A percentile compares a stretch with the other conserved stretches of the same genome.
Conservation (phyloP, 495 filamentous ascomycete genomes). For the Staphylotrichum tortipilum region DNA sequence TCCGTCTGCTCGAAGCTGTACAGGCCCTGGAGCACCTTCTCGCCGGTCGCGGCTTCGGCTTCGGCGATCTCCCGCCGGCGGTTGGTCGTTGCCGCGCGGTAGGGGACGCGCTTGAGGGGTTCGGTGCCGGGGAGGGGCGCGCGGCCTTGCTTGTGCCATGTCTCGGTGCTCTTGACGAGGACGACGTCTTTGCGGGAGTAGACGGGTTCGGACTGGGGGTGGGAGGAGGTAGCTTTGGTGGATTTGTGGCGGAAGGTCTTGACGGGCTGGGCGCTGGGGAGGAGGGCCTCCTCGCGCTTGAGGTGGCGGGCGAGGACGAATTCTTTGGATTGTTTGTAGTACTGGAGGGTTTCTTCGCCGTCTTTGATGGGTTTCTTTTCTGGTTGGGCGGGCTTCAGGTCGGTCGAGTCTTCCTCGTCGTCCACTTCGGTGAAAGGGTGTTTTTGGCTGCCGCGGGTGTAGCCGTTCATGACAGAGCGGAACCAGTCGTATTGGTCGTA, state of each 20-base stretch:
- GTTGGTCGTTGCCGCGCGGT: conserved; percentile 80
- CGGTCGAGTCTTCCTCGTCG: conserved; percentile 65
- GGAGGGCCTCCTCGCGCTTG: conserved; percentile 83
- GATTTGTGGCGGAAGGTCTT: conserved; percentile 62
- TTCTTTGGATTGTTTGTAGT: conserved; percentile 75
- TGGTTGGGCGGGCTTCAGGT: conserved; percentile 60
- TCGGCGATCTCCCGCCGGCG: conserved; percentile 88
- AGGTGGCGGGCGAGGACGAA: conserved; percentile 83
- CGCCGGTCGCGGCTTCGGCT: conserved; percentile 62
- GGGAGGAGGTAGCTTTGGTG: conserved; percentile 54
- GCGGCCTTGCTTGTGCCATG: conserved; percentile 95
- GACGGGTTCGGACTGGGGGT: conserved; percentile 63
- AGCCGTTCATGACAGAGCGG: conserved; percentile 62
- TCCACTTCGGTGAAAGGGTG: conserved; percentile 56
- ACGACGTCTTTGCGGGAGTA: conserved; percentile 73
- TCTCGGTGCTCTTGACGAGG: conserved; percentile 81
- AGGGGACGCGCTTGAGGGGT: conserved; percentile 78
- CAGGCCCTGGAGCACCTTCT: conserved; percentile 77
- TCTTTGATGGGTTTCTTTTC: conserved; percentile 64
- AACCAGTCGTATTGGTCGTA: conserved; percentile 83
- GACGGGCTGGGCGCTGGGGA: conserved; percentile 57
- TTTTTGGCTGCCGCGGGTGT: conserved; percentile 49
- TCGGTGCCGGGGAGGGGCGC: conserved; percentile 58
- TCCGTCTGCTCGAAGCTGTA: conserved; percentile 83
- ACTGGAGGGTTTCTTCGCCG: conserved; percentile 73